Percentiles rank a stretch among this genome's conserved stretches.
Evolutionary conservation across 306 rosid species (phyloP).

Genomic region (Lathyrus tuberosus): DNA sequence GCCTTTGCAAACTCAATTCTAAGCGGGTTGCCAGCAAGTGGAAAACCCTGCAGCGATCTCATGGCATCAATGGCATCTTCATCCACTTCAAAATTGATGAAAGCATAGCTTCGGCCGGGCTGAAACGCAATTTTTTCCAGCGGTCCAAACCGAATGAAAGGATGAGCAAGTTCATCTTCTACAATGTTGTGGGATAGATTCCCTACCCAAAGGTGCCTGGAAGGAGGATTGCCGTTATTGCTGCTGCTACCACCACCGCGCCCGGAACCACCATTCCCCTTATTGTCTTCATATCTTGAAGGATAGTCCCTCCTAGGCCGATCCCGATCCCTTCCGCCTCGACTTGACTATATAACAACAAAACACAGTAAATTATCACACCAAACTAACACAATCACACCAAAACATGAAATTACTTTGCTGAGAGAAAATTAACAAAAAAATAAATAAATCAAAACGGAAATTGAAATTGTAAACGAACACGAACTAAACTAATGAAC

Average conservation of each 20-base stretch:
- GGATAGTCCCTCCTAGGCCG: conserved; percentile 57
- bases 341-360: conserved; percentile 42
- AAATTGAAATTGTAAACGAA: background rate
- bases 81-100: conserved; percentile 71
- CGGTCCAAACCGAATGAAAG: conserved; percentile 71
- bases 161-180: conserved; percentile 71
- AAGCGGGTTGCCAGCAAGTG: conserved; percentile 77
- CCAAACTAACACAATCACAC: conserved; percentile 17
- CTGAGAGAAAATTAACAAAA: background rate
- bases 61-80: conserved; percentile 85
- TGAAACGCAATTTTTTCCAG: conserved; percentile 84
- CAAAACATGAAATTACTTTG: background rate
- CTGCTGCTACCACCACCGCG: conserved; percentile 41
- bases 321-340: conserved; percentile 57
- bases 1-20: conserved; percentile 97
- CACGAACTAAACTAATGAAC: background rate
- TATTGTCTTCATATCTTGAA: conserved; percentile 47
- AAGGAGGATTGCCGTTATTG: conserved; percentile 57
- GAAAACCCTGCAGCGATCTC: conserved; percentile 71
- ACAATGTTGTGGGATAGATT: conserved; percentile 61
- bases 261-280: conserved; percentile 40
- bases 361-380: background rate
- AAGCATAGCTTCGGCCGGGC: conserved; percentile 85
- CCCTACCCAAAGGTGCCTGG: conserved; percentile 93
- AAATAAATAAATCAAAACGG: background rate